These are phyloP conservation scores for Fusarium torreyae DNA, from an alignment of 2,329 filamentous ascomycete genomes.

Conservation along the genomic window DNA sequence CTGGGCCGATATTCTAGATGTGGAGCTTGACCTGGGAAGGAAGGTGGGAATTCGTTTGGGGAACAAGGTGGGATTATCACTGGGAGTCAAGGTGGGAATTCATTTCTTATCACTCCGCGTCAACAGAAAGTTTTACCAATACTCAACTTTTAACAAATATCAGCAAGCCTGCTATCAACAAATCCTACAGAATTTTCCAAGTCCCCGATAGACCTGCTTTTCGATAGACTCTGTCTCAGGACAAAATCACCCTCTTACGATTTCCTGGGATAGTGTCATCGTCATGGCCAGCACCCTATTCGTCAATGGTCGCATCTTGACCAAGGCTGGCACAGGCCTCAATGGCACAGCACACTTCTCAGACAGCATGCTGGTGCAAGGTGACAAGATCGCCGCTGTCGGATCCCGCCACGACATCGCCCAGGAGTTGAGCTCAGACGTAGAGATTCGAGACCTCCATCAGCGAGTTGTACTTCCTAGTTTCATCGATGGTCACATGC, in stretches of 20 bases:
- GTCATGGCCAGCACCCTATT: conserved; percentile 21
- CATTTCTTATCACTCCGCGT: neutral
- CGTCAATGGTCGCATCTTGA: conserved; percentile 46
- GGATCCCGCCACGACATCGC: conserved; percentile 45
- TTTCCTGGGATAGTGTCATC: neutral
- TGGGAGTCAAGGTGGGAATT: conserved; percentile 14
- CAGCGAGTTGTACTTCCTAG: conserved; percentile 63
- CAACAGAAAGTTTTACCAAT: neutral
- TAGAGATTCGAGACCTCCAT: conserved; percentile 43
- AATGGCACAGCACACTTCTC: conserved; percentile 43
- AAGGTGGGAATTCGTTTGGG: conserved; percentile 5
- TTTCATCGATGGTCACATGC: conserved; percentile 71
- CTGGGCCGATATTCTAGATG: neutral
- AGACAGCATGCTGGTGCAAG: conserved; percentile 50
- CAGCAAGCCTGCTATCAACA: neutral
- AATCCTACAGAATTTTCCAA: neutral
- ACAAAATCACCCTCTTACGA: neutral
- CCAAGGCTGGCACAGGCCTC: conserved; percentile 27
- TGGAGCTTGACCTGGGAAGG: neutral
- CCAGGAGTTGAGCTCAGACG: neutral
- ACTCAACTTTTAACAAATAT: neutral
- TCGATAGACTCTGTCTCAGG: neutral
- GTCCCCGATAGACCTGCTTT: neutral
- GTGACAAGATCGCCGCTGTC: conserved; percentile 52
- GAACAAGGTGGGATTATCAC: neutral